Evolutionary conservation across 1,284 basidiomycete genomes (phyloP), one percentile per base, ranked within the genome.

Genomic region (Irpex sp.): DNA sequence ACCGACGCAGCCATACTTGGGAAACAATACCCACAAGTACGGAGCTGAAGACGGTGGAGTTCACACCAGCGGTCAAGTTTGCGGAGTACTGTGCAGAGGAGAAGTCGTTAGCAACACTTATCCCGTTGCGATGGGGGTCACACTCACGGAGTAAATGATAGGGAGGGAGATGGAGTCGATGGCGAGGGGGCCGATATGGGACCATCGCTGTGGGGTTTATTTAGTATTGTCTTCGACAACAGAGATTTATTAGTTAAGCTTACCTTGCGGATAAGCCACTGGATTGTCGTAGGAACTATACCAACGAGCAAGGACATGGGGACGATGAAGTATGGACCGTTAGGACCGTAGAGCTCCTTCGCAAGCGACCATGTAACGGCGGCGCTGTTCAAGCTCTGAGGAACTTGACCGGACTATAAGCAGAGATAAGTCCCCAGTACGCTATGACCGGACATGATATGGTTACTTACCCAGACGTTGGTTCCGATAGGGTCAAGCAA

Each of bases 321-420:
- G 40, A 87, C 76, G 65, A 84, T 78, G 66, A 82, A 79, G 67
- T 87, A 87, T 3, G 81, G 82, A 0, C 83, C 83, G 47, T 76
- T 71, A 34, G 76, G 76, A 1, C 84, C 77, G 68, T 86, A 89
- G 19, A 89, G 75, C 61, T 84, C 71, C 64, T 84, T 84, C 2
- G 85, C 85, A 70, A 91, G 78, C 2, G 85, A 75, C 88, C 88
- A 88, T 67, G 89, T 71, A 31, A 91, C 78, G 0, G 88, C 86
- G 55, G 85, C 81, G 19, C 82, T 85, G 75, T 89, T 89, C 56
- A 70, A 61, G 52, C 65, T 70, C 66, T 72, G 71, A 0, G 64
- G 60, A 19, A 62, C 48, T 61, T 73, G 73, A 7, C 70, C 70
- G 21, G 67, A 62, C 72, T 74, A 40, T 6, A 51, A 9, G 26